Base-by-base conservation (phyloP, 176 grass and related monocot genomes). In the Raddia guianensis region DNA sequence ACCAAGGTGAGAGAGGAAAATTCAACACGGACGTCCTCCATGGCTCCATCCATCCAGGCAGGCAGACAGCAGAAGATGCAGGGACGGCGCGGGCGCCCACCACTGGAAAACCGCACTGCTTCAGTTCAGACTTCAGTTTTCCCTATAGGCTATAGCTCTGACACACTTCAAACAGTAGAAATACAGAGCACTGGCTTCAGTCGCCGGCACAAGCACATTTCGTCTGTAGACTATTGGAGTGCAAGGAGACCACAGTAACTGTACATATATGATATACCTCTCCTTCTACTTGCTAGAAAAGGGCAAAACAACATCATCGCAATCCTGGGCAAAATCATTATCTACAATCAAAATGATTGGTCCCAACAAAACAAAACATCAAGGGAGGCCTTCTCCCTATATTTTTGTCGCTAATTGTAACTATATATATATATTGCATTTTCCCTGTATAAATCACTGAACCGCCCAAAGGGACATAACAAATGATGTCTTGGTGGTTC, bases 251-350 rank as follows among this genome's bases (percentile, higher is more conserved):
- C 77, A 83, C 33, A 83, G 63, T 42, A 69, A 46, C 80, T 89
- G 86, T 89, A 87, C 83, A 84, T 66, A 84, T 59, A 42, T 85
- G 80, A 84, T 66, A 84, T 59, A 42, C 84, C 59, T 55, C 60
- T 71, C 77, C 47, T 82, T 73, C 40, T 83, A 81, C 85, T 69
- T 58, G 68, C 74, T 63, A n/a, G 44, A 63, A 79, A 88, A 44
- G 55, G 59, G 83, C 6, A 42, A 76, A 71, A 82, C 47, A 12
- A 59, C 70, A 76, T 40, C 65, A 19, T 40, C 37, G 49, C 71
- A 81, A 79, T 90, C 77, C 73, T 78, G 49, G 68, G 60, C 68
- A 91, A 87, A 91, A 88, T 82, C 81, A 85, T 85, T 88, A 87
- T 88, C 85, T 88, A 91, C 85, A 91, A 82, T 14, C 80, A 79